Percentiles rank a stretch among this genome's conserved stretches.
Conservation (phyloP, 805 yeast species). For the Metschnikowia aberdeeniae region DNA sequence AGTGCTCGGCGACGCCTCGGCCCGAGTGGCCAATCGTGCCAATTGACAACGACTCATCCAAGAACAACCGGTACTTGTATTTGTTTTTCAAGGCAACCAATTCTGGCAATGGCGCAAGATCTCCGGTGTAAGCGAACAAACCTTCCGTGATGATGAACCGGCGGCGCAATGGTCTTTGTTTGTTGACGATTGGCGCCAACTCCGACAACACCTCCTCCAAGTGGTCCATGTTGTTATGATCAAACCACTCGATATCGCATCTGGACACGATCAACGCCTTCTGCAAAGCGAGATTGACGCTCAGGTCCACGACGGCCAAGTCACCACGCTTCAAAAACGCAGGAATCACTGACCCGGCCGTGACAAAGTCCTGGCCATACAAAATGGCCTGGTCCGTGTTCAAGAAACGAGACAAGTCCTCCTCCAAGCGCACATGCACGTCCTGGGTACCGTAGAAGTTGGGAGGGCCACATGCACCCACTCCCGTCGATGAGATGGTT, state of each 20-base stretch:
- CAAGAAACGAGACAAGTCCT: slow-evolving; percentile 67
- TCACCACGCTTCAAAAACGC: slow-evolving; percentile 96
- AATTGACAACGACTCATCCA: slow-evolving; percentile 84
- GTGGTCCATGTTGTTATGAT: slow-evolving; percentile 86
- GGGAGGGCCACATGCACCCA: slow-evolving; percentile 98
- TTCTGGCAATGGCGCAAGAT: slow-evolving; percentile 63
- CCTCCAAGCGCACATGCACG: slow-evolving; percentile 76
- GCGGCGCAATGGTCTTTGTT: slow-evolving; percentile 76
- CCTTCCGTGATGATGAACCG: slow-evolving; percentile 92
- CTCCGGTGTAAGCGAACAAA: slow-evolving; percentile 76
- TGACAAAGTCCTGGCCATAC: slow-evolving; percentile 89
- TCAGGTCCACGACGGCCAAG: slow-evolving; percentile 80
- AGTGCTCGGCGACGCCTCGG: slow-evolving; percentile 78
- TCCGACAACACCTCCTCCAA: slow-evolving; percentile 65
- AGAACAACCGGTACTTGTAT: slow-evolving; percentile 78
- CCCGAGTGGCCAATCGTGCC: slow-evolving; percentile 87
- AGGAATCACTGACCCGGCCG: slow-evolving; percentile 84
- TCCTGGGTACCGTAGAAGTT: slow-evolving; percentile 96
- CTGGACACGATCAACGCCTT: slow-evolving; percentile 86
- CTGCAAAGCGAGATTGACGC: slow-evolving; percentile 71
- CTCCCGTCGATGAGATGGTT: slow-evolving; percentile 71
- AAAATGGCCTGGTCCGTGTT: slow-evolving; percentile 75
- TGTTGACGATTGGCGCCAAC: slow-evolving; percentile 53
- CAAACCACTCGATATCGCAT: slow-evolving; percentile 76
- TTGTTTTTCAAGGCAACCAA: slow-evolving; percentile 71